These are phyloP conservation scores for Ophiostoma australiae DNA, from an alignment of 2,329 filamentous ascomycete species.

Conservation along the genomic window DNA sequence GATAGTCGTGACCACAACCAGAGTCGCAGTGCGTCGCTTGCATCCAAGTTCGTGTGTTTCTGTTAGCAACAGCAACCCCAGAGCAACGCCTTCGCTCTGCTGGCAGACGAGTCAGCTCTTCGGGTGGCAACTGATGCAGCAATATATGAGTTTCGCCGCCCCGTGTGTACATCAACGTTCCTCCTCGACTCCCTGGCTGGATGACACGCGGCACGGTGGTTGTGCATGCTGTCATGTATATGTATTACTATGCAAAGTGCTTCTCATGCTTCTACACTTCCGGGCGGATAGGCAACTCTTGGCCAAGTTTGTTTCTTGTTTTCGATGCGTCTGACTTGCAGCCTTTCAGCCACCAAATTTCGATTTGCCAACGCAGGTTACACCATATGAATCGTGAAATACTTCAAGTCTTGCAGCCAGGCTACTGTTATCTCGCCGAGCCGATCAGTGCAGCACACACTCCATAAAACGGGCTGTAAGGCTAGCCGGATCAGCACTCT, in stretches of 20 bases:
- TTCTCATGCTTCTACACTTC: background rate
- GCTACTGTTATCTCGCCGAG: background rate
- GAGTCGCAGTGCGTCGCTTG: no score
- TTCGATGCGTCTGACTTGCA: background rate
- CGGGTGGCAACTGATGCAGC: background rate
- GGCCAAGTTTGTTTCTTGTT: background rate
- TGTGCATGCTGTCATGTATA: background rate
- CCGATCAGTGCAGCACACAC: background rate
- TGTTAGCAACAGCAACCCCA: no score
- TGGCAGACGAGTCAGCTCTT: background rate
- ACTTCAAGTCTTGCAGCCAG: background rate
- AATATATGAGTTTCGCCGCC: background rate
- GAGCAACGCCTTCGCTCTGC: background rate
- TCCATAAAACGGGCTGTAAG: background rate
- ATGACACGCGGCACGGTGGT: no score
- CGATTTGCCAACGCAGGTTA: background rate
- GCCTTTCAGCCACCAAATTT: background rate
- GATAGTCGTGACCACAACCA: background rate
- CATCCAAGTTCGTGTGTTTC: no score
- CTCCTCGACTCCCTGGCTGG: background rate
- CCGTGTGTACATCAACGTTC: background rate
- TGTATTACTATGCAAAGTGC: background rate
- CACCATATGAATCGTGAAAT: background rate
- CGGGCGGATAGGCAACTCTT: background rate
- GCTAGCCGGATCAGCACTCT: conserved; percentile 1